Conservation (phyloP, 1,284 basidiomycete genomes). For the Moniliophthora roreri region DNA sequence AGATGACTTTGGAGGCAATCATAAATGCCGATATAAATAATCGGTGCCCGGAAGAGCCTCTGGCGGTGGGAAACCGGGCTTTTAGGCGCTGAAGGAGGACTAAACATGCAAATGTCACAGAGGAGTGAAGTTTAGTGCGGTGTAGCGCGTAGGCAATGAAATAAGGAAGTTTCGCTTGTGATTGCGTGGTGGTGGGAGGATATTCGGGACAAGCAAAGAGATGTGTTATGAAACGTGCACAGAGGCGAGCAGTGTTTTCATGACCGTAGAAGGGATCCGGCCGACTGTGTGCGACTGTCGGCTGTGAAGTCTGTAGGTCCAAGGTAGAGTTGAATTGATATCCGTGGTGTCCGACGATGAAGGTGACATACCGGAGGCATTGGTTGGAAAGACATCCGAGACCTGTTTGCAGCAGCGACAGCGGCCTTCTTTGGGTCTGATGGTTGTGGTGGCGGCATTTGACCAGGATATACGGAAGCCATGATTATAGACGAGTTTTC, state of each 20-base stretch:
- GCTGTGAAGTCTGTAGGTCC: conserved; percentile 1
- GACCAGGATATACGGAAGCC: neutral
- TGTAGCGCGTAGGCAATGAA: conserved; percentile 92
- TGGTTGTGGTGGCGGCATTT: neutral
- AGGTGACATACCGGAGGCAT: neutral
- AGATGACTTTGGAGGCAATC: conserved; percentile 90
- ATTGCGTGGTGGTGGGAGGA: conserved; percentile 49
- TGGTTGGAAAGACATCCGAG: conserved; percentile 4
- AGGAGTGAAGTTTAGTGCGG: conserved; percentile 79
- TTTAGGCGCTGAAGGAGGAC: conserved; percentile 87
- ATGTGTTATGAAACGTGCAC: conserved; percentile 78
- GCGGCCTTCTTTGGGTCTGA: conserved; percentile 1
- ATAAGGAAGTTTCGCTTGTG: conserved; percentile 65
- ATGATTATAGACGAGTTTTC: neutral
- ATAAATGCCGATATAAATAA: conserved; percentile 93
- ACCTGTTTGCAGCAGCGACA: neutral
- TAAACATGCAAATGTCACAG: conserved; percentile 85
- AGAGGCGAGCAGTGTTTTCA: conserved; percentile 63
- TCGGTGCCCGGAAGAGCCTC: conserved; percentile 89
- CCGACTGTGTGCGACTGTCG: conserved; percentile 11
- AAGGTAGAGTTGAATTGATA: neutral
- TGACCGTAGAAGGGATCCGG: conserved; percentile 81
- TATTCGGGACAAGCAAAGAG: conserved; percentile 75
- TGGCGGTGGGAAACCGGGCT: conserved; percentile 87
- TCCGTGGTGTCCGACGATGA: neutral